A percentile compares a stretch with the other conserved stretches of the same genome.
These are phyloP conservation scores for Phytophthora litchii DNA, from an alignment of 352 stramenopile genomes.

Conservation along the genomic window DNA sequence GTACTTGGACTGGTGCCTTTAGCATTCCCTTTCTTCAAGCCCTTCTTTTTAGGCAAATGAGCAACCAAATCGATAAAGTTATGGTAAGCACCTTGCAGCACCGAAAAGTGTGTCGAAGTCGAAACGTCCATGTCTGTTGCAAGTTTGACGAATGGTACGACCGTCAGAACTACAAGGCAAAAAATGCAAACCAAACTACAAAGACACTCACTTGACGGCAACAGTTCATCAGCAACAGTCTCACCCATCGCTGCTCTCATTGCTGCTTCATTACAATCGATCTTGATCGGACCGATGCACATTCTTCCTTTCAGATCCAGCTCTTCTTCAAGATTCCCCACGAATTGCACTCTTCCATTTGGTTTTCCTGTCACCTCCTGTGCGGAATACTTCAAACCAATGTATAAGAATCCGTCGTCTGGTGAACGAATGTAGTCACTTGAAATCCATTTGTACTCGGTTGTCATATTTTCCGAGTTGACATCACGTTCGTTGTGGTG, in stretches of 20 bases:
- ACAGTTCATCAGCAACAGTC: conserved; percentile 10
- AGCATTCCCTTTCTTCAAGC: conserved; percentile 1
- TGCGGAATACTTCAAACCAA: conserved; percentile 63
- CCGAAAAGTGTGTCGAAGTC: conserved; percentile 49
- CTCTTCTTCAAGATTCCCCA: conserved; percentile 30
- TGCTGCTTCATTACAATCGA: conserved; percentile 65
- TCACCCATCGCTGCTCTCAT: conserved; percentile 42
- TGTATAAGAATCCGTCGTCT: conserved; percentile 73
- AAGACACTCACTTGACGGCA: conserved; percentile 20
- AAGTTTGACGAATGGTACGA: neutral
- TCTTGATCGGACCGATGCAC: conserved; percentile 57
- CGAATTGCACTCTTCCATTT: conserved; percentile 28
- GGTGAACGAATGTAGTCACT: conserved; percentile 71
- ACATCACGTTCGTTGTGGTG: neutral
- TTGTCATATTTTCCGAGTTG: conserved; percentile 4
- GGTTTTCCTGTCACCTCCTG: conserved; percentile 16
- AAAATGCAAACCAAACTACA: neutral
- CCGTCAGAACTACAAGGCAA: neutral
- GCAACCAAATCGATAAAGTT: conserved; percentile 50
- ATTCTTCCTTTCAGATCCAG: conserved; percentile 68
- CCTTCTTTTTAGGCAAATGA: conserved; percentile 38
- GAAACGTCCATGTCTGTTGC: conserved; percentile 34
- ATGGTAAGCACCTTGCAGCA: conserved; percentile 53
- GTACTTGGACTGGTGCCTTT: conserved; percentile 13
- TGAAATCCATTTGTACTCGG: conserved; percentile 54